A percentile compares a stretch with the other conserved stretches of the same genome.
These are phyloP conservation scores for Beauveria bassiana DNA, from an alignment of 2,329 filamentous ascomycete genomes.

Conservation along the genomic window DNA sequence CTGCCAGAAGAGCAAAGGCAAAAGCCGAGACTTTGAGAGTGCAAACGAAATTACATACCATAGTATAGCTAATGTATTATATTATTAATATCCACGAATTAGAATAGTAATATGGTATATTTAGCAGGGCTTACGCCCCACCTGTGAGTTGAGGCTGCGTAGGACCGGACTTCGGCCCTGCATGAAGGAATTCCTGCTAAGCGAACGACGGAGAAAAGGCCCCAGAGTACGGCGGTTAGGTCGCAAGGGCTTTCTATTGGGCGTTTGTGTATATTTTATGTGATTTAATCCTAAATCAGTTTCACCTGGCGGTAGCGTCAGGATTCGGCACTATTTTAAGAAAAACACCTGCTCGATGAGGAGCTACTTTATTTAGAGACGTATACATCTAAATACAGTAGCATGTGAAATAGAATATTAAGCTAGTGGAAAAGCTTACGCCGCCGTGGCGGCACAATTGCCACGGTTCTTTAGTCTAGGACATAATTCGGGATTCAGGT, in stretches of 20 bases:
- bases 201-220: no score
- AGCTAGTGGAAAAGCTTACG: background rate
- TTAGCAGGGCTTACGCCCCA: constrained; percentile 1
- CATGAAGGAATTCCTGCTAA: background rate
- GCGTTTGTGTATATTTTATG: background rate
- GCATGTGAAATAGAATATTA: background rate
- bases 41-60: background rate
- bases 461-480: background rate
- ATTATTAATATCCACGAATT: constrained; percentile 6
- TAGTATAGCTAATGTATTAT: background rate
- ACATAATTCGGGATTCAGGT: constrained; percentile 8
- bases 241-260: background rate
- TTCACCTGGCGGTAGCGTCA: background rate
- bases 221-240: no score
- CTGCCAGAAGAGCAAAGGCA: background rate
- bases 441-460: background rate
- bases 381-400: background rate
- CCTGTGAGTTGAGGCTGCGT: background rate
- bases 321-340: background rate
- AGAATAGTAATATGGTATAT: constrained; percentile 7
- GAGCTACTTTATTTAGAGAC: background rate
- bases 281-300: no score
- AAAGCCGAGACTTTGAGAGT: background rate
- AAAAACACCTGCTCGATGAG: no score
- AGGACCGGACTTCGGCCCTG: background rate